These are phyloP conservation scores for Rhodotorula sp. DNA, from an alignment of 1,284 basidiomycete species.

Conservation along the genomic window DNA sequence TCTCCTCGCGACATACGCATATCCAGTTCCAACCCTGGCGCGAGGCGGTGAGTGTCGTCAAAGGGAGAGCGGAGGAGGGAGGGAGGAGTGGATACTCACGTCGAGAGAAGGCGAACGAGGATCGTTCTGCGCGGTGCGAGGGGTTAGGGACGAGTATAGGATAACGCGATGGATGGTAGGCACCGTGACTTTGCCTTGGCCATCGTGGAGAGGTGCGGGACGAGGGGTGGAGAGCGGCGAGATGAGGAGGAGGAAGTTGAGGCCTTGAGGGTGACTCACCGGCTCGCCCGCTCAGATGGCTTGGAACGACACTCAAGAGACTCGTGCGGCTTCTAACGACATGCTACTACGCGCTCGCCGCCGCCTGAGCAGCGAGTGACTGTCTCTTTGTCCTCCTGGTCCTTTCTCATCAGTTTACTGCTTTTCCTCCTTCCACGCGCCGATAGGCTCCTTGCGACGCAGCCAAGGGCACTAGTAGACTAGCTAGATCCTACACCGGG, in stretches of 20 bases:
- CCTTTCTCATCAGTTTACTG: no score
- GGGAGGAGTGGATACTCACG: conserved; percentile 10
- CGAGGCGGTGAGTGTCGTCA: no score
- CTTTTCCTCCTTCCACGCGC: no score
- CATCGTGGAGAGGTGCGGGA: conserved; percentile 12
- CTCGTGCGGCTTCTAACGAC: no score
- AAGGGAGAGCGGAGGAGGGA: no score
- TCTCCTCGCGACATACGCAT: conserved; percentile 37
- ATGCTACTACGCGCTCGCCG: no score
- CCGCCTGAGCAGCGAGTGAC: no score
- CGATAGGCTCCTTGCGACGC: no score
- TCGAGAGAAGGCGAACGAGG: conserved; percentile 35
- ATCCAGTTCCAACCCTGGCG: conserved; percentile 37
- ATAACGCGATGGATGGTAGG: neutral
- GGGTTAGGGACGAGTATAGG: neutral
- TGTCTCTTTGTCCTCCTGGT: no score
- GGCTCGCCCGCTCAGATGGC: neutral
- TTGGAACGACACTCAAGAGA: no score
- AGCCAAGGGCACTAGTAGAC: no score
- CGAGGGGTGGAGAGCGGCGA: neutral
- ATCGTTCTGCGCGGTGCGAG: conserved; percentile 10
- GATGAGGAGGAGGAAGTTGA: neutral
- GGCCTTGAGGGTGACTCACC: neutral
- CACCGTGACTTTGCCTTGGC: conserved; percentile 38
- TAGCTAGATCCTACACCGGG: no score